Conservation (phyloP, 768 basidiomycete species). For the Ramaria sp. region DNA sequence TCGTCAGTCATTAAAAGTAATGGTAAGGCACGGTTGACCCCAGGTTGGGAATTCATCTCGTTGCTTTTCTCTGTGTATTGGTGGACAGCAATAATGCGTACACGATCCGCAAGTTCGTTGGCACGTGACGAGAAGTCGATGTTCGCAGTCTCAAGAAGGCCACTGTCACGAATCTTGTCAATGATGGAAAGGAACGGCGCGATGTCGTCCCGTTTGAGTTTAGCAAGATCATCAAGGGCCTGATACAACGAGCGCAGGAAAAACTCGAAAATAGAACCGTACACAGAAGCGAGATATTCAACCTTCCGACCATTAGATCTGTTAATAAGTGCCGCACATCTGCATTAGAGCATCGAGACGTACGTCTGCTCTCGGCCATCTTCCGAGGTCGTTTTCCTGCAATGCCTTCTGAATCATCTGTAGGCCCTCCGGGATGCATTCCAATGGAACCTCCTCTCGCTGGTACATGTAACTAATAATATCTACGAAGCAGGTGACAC, state of each 20-base stretch:
- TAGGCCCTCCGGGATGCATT: slow-evolving; percentile 88
- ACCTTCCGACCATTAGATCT: slow-evolving; percentile 26
- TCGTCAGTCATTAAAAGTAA: slow-evolving; percentile 79
- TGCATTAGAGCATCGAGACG: slow-evolving; percentile 22
- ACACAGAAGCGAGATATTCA: slow-evolving; percentile 57
- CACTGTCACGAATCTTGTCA: slow-evolving; percentile 59
- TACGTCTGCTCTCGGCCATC: slow-evolving; percentile 80
- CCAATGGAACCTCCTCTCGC: slow-evolving; percentile 82
- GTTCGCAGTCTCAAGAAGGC: slow-evolving; percentile 60
- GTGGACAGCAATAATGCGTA: slow-evolving; percentile 46
- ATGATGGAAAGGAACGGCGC: slow-evolving; percentile 54
- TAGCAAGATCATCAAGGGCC: slow-evolving; percentile 64
- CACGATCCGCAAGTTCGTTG: slow-evolving; percentile 53
- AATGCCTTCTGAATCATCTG: slow-evolving; percentile 59
- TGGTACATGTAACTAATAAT: slow-evolving; percentile 82
- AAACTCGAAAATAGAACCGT: slow-evolving; percentile 71
- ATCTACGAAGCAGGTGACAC: slow-evolving; percentile 72
- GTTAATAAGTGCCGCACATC: slow-evolving; percentile 7
- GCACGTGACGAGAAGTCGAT: slow-evolving; percentile 62
- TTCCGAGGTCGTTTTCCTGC: slow-evolving; percentile 56
- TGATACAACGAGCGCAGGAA: slow-evolving; percentile 83
- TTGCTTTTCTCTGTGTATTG: slow-evolving; percentile 55
- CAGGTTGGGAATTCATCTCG: slow-evolving; percentile 55
- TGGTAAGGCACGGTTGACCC: slow-evolving; percentile 73
- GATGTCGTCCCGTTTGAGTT: slow-evolving; percentile 61